Conservation (phyloP, 2,329 filamentous ascomycete genomes). For the Fusarium sp. region DNA sequence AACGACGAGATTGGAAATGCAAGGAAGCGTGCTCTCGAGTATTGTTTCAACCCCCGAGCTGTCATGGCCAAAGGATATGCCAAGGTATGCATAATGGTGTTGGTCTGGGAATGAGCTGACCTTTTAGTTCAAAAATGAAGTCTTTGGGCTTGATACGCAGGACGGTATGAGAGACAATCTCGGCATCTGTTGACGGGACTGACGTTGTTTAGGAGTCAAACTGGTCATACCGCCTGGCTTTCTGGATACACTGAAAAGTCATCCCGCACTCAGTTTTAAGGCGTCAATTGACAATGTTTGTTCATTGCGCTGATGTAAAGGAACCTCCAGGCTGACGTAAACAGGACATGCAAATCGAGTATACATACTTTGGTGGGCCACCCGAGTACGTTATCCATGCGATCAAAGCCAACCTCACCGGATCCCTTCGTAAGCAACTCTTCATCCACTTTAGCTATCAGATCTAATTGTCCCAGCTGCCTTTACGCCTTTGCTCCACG, state of each 20-base stretch:
- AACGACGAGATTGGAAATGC: constrained; percentile 15
- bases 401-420: constrained; percentile 13
- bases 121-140: constrained; percentile 15
- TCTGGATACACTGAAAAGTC: constrained; percentile 9
- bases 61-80: constrained; percentile 15
- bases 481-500: constrained; percentile 2
- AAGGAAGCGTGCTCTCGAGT: constrained; percentile 12
- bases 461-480: neutral
- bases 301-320: fast-evolving
- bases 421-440: constrained; percentile 2
- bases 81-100: fast-evolving
- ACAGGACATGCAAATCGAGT: constrained; percentile 27
- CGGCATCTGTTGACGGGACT: too few relatives aligned
- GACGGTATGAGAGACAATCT: too few relatives aligned
- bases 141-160: constrained; percentile 20
- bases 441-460: fast-evolving
- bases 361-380: constrained; percentile 21
- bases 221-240: constrained; percentile 1
- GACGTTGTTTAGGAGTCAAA: constrained; percentile 22
- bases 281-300: constrained; percentile 15
- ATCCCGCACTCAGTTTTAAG: constrained; percentile 22
- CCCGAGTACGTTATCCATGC: constrained; percentile 20
- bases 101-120: fast-evolving
- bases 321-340: fast-evolving
- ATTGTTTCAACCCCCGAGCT: constrained; percentile 15